Evolutionary conservation across 805 yeast species (phyloP).

Genomic region (Grigorovia jiainica): DNA sequence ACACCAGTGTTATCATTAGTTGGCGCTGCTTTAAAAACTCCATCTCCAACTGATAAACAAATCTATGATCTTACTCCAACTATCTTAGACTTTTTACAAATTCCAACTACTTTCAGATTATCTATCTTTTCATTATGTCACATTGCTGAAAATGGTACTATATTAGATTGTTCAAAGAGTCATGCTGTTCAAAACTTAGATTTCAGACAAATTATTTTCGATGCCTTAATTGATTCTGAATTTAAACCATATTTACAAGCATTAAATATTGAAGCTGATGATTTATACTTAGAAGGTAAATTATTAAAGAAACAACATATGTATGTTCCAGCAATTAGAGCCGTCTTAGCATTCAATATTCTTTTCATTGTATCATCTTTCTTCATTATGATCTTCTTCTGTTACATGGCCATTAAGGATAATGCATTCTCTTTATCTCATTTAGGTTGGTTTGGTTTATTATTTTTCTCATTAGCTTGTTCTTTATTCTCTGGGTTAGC

Average conservation of each 20-base stretch:
- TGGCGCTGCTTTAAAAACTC: slow-evolving; percentile 8
- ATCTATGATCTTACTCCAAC: slow-evolving; percentile 18
- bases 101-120: slow-evolving; percentile 23
- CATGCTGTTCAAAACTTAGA: slow-evolving; percentile 28
- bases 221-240: slow-evolving; percentile 22
- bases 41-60: slow-evolving; percentile 13
- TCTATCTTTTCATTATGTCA: slow-evolving; percentile 26
- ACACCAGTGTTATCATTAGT: slow-evolving; percentile 16
- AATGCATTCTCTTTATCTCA: slow-evolving; percentile 5
- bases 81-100: slow-evolving; percentile 18
- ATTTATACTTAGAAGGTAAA: slow-evolving; percentile 24
- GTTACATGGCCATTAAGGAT: slow-evolving; percentile 5
- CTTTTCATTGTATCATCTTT: slow-evolving; percentile 19
- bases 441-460: slow-evolving; percentile 12
- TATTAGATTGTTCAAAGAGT: slow-evolving; percentile 17
- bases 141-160: slow-evolving; percentile 12
- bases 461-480: slow-evolving; percentile 16
- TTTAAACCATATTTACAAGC: slow-evolving; percentile 25
- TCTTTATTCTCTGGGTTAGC: slow-evolving; percentile 22
- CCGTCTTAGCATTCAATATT: slow-evolving; percentile 23
- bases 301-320: slow-evolving; percentile 21
- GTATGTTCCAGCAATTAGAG: slow-evolving; percentile 27
- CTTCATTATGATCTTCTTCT: slow-evolving; percentile 10
- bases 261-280: slow-evolving; percentile 17
- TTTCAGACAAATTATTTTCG: slow-evolving; percentile 24